Evolutionary conservation across 805 yeast genomes (phyloP).

Genomic region (Metschnikowia corniflorae): DNA sequence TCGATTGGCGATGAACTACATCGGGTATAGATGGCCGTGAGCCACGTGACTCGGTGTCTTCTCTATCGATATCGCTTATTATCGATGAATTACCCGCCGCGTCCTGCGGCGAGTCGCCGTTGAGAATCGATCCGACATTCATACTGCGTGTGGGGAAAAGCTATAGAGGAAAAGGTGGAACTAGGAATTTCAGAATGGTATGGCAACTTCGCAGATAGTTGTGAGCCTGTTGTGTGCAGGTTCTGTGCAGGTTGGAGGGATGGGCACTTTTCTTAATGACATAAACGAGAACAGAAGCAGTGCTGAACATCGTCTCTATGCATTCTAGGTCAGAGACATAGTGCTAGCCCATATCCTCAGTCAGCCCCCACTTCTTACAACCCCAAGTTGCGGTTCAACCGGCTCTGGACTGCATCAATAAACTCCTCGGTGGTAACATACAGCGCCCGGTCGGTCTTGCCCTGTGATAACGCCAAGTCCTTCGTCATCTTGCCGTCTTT

Average conservation of each 20-base stretch:
- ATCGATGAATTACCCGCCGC: constrained; percentile 1
- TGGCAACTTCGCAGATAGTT: no score
- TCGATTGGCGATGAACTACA: constrained; percentile 15
- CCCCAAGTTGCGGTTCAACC: constrained; percentile 35
- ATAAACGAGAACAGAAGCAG: no score
- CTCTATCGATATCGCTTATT: constrained; percentile 4
- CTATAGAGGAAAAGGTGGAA: no score
- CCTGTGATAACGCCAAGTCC: constrained; percentile 72
- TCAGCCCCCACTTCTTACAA: not conserved
- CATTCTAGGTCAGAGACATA: no score
- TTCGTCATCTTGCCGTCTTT: constrained; percentile 77
- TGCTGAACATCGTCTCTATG: no score
- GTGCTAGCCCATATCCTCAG: not conserved
- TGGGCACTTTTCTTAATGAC: no score
- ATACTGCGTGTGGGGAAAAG: no score
- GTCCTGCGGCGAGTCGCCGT: constrained; percentile 17
- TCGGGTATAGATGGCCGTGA: constrained; percentile 6
- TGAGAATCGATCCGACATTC: constrained; percentile 21
- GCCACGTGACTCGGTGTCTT: constrained; percentile 4
- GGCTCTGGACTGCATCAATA: constrained; percentile 69
- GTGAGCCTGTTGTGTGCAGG: no score
- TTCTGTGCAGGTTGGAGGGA: no score
- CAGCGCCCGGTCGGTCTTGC: constrained; percentile 55
- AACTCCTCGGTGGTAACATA: constrained; percentile 76
- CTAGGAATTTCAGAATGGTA: no score